Evolutionary conservation across 1,284 basidiomycete genomes (phyloP).

Genomic region (Tausonia pullulans): DNA sequence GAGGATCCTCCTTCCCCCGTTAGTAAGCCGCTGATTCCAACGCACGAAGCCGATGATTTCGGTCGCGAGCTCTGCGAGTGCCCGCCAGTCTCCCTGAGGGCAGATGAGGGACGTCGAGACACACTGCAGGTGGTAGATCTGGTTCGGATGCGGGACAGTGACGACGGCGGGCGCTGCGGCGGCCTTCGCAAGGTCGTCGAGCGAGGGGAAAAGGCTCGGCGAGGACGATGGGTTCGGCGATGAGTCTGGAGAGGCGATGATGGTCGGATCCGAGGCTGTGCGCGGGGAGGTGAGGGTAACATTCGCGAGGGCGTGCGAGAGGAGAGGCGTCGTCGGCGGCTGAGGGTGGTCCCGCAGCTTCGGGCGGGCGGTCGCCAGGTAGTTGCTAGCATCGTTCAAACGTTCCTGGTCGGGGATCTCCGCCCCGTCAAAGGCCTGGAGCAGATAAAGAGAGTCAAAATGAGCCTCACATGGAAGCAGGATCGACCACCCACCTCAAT

Average conservation of each 20-base stretch:
- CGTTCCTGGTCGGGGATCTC: conserved; percentile 29
- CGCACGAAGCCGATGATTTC: conserved; percentile 6
- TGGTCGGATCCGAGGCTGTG: not conserved
- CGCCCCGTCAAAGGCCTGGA: conserved; percentile 31
- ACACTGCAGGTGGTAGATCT: conserved; percentile 15
- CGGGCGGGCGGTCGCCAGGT: conserved; percentile 5
- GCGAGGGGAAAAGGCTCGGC: not conserved
- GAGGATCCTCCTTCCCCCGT: conserved; percentile 24
- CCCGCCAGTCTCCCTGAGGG: conserved; percentile 13
- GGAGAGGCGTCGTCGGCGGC: not conserved
- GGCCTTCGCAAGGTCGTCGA: not conserved
- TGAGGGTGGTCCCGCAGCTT: not conserved
- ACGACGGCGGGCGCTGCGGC: too few relatives aligned
- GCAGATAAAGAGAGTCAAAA: not conserved
- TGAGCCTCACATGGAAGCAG: not conserved
- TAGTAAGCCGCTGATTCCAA: conserved; percentile 1
- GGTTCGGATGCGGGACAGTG: not conserved
- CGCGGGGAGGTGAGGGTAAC: not conserved
- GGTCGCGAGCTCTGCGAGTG: not conserved
- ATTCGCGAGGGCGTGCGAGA: not conserved
- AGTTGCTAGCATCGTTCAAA: conserved; percentile 11
- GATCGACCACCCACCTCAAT: conserved; percentile 22
- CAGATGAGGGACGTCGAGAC: conserved; percentile 10
- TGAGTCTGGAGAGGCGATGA: not conserved
- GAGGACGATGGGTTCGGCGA: not conserved